Conservation (phyloP, 371 early-diverging fungal genomes). For the Mucor velutinosus region DNA sequence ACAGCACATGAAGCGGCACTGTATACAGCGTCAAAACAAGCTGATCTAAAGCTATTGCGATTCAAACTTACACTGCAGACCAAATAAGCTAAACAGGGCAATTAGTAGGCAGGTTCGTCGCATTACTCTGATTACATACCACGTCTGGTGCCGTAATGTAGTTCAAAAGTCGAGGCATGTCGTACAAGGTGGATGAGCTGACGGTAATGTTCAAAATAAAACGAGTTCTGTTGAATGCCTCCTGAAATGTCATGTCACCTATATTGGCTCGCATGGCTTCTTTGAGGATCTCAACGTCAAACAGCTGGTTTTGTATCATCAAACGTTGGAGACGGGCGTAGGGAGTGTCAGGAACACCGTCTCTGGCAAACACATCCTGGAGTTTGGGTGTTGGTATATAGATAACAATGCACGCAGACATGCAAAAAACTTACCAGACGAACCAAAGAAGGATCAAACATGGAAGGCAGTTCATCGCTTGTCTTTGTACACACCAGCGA, state of each 20-base stretch:
- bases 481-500: constrained; percentile 80
- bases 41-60: not conserved
- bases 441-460: constrained; percentile 54
- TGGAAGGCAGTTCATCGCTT: constrained; percentile 73
- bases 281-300: constrained; percentile 74
- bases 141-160: constrained; percentile 85
- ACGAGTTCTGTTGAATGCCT: constrained; percentile 75
- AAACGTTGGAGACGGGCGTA: constrained; percentile 60
- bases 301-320: constrained; percentile 69
- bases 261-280: constrained; percentile 69
- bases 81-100: constrained; percentile 60
- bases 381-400: not conserved
- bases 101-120: not conserved
- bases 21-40: not conserved
- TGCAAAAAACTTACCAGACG: constrained; percentile 18
- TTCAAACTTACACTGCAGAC: constrained; percentile 75
- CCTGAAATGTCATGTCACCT: constrained; percentile 87
- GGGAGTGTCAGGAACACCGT: constrained; percentile 40
- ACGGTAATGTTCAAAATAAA: constrained; percentile 81
- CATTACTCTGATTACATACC: constrained; percentile 28
- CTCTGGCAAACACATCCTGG: constrained; percentile 49
- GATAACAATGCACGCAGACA: not conserved
- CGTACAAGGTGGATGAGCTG: constrained; percentile 70
- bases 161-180: constrained; percentile 80
- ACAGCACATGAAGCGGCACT: constrained; percentile 78